phyloP scores from a whole-genome alignment of 2,329 filamentous ascomycete genomes.

The Trichoderma citrinoviride region DNA sequence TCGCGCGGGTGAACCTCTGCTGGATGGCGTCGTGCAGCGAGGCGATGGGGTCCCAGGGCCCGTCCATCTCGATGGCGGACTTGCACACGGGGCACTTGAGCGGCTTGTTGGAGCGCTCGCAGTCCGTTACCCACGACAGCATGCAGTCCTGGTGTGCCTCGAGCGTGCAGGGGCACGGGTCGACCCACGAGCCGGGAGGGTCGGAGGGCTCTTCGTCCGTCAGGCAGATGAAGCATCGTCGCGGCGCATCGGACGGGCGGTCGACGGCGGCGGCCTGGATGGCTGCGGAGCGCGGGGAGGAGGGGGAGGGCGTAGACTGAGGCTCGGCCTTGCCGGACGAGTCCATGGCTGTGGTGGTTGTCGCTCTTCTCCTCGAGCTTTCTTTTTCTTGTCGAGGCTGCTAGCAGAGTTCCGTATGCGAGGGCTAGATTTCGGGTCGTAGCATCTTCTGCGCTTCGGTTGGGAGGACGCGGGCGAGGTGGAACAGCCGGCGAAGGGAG shows the following conservation, averaged over 20 bases:
- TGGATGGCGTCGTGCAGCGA: slow-evolving; percentile 61
- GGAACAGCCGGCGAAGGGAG: background rate
- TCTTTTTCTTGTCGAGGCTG: background rate
- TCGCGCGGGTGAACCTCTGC: slow-evolving; percentile 50
- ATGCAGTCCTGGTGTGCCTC: slow-evolving; percentile 89
- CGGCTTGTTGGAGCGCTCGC: slow-evolving; percentile 65
- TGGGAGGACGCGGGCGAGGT: background rate
- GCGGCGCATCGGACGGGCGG: slow-evolving; percentile 32
- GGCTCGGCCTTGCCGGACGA: background rate
- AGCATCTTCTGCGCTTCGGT: background rate
- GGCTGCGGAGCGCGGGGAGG: slow-evolving; percentile 21
- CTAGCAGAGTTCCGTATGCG: background rate
- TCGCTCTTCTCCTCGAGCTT: background rate
- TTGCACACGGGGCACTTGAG: slow-evolving; percentile 91
- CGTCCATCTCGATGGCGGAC: slow-evolving; percentile 69
- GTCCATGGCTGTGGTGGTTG: background rate
- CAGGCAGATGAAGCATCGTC: slow-evolving; percentile 63
- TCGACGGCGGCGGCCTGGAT: slow-evolving; percentile 22
- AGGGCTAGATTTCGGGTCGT: background rate
- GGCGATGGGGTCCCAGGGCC: slow-evolving; percentile 71
- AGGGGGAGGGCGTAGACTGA: background rate
- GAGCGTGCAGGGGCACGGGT: slow-evolving; percentile 85
- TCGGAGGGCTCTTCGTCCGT: slow-evolving; percentile 52
- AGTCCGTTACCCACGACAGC: slow-evolving; percentile 88
- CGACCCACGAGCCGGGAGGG: slow-evolving; percentile 65